phyloP scores from a whole-genome alignment of 2,329 filamentous ascomycete species.

The Mycosphaerella sp. region DNA sequence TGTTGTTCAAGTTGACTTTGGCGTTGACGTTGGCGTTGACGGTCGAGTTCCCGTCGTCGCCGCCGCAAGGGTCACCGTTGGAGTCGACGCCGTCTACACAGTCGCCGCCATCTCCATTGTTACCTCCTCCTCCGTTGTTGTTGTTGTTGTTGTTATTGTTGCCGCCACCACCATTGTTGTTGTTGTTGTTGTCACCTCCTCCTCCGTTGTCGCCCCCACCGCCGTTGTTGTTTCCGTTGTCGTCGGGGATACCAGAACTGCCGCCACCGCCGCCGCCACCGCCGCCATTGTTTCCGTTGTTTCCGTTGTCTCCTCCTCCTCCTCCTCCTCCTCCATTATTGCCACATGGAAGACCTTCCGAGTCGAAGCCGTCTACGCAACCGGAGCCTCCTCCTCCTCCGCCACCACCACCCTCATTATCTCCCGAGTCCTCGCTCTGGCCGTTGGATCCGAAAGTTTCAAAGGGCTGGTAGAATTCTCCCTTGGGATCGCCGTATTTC shows the following conservation, averaged over 20 bases:
- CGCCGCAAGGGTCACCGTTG: too few relatives aligned
- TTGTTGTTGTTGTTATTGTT: neutral
- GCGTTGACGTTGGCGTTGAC: too few relatives aligned
- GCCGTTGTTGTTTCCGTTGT: neutral
- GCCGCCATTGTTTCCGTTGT: neutral
- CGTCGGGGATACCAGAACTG: neutral
- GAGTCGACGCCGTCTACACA: too few relatives aligned
- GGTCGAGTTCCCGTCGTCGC: too few relatives aligned
- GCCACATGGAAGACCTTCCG: neutral
- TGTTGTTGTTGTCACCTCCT: neutral
- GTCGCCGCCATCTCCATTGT: too few relatives aligned
- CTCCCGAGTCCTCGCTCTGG: neutral
- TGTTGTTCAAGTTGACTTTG: too few relatives aligned
- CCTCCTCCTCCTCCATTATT: neutral
- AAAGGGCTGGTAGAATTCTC: neutral
- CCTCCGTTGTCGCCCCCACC: too few relatives aligned
- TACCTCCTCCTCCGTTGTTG: neutral
- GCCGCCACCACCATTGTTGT: neutral
- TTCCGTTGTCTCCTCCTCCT: neutral
- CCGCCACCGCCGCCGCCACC: too few relatives aligned
- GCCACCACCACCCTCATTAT: too few relatives aligned
- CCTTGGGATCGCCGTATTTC: neutral
- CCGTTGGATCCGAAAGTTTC: neutral
- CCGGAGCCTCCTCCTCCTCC: too few relatives aligned
- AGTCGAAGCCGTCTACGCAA: neutral